phyloP scores from a whole-genome alignment of 2,329 filamentous ascomycete species.

The Aspergillus calidoustus region DNA sequence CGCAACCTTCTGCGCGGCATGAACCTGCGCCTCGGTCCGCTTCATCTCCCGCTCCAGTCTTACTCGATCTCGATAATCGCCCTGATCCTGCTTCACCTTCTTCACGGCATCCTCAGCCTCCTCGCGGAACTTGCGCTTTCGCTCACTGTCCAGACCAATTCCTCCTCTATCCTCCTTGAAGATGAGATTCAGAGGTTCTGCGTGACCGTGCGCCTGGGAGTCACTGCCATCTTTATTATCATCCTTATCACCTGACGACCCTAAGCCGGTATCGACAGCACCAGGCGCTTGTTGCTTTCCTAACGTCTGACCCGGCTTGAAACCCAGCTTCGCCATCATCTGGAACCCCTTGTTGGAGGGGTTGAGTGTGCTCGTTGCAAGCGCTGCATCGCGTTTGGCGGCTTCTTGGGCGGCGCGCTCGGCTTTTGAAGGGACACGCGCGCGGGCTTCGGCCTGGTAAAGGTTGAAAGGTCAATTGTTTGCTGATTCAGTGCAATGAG shows the following conservation, averaged over 20 bases:
- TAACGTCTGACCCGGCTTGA: slow-evolving; percentile 73
- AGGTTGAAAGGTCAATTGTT: slow-evolving; percentile 45
- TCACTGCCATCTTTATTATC: neutral
- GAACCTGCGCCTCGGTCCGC: slow-evolving; percentile 70
- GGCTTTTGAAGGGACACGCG: slow-evolving; percentile 73
- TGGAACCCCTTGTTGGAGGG: slow-evolving; percentile 82
- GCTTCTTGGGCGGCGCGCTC: slow-evolving; percentile 78
- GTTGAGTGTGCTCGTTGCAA: slow-evolving; percentile 74
- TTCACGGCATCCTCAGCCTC: slow-evolving; percentile 64
- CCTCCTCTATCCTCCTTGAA: slow-evolving; percentile 81
- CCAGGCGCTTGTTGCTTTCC: slow-evolving; percentile 62
- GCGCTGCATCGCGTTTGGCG: slow-evolving; percentile 72
- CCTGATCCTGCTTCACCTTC: slow-evolving; percentile 66
- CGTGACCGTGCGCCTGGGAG: slow-evolving; percentile 45
- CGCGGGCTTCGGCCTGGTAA: slow-evolving; percentile 67
- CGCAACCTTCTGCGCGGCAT: slow-evolving; percentile 79
- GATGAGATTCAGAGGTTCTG: slow-evolving; percentile 75
- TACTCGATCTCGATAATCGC: slow-evolving; percentile 74
- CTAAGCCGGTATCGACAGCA: slow-evolving; percentile 2
- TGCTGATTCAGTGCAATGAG: neutral
- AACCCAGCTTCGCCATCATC: slow-evolving; percentile 98
- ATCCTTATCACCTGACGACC: slow-evolving; percentile 10
- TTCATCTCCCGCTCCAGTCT: slow-evolving; percentile 71
- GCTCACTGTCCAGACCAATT: slow-evolving; percentile 81
- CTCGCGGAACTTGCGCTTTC: slow-evolving; percentile 75